Evolutionary conservation across 352 stramenopile species (phyloP).

Genomic region (Pythium graminicola): DNA sequence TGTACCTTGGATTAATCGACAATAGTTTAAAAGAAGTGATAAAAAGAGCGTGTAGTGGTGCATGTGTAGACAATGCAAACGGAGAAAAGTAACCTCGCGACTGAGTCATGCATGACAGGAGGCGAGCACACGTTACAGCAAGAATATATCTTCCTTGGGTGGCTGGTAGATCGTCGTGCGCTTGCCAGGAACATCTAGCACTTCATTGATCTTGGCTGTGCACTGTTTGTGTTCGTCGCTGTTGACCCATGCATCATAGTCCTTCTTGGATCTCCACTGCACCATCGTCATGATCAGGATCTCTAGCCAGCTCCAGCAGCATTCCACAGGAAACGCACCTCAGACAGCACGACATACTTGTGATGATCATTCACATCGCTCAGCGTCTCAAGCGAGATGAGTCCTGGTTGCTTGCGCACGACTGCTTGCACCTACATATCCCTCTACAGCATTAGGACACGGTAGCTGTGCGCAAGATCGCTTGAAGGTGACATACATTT

Average conservation of each 20-base stretch:
- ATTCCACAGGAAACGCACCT: slow-evolving; percentile 32
- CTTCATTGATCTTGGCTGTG: slow-evolving; percentile 81
- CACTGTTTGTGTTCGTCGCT: slow-evolving; percentile 77
- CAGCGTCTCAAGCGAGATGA: slow-evolving; percentile 78
- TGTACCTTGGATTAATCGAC: slow-evolving; percentile 15
- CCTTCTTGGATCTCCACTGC: slow-evolving; percentile 72
- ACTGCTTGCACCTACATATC: slow-evolving; percentile 60
- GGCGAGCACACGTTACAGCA: too few species aligned
- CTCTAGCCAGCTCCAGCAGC: not conserved
- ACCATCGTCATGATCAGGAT: not conserved
- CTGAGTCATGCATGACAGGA: too few species aligned
- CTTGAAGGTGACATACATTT: slow-evolving; percentile 30
- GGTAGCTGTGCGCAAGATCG: not conserved
- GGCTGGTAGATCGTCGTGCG: slow-evolving; percentile 79
- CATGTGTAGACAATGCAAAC: not conserved
- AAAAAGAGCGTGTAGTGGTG: not conserved
- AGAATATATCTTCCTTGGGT: slow-evolving; percentile 79
- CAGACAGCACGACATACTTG: slow-evolving; percentile 82
- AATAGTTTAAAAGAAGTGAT: slow-evolving; percentile 18
- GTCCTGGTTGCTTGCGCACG: slow-evolving; percentile 61
- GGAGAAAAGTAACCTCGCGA: too few species aligned
- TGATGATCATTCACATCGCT: slow-evolving; percentile 80
- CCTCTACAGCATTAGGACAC: too few species aligned
- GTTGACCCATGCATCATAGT: slow-evolving; percentile 72
- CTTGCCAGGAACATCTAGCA: slow-evolving; percentile 81